Evolutionary conservation across 371 early-diverging fungal species (phyloP).

Genomic region (Basidiobolus meristosporus): DNA sequence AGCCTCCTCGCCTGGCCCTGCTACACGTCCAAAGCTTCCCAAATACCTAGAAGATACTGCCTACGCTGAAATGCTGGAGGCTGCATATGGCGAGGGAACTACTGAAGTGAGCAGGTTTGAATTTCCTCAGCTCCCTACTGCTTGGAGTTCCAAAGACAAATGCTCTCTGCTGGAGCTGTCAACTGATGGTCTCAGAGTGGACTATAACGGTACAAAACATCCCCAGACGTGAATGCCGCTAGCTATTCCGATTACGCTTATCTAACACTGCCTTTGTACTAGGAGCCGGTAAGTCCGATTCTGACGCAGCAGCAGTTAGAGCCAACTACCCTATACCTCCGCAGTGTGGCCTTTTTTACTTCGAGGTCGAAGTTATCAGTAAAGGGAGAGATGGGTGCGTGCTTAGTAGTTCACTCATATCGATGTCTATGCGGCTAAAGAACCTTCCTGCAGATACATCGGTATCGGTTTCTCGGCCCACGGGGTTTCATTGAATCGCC

Average conservation of each 20-base stretch:
- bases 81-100: not conserved
- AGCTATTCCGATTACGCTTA: too few relatives aligned
- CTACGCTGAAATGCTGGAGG: constrained; percentile 4
- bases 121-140: constrained; percentile 19
- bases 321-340: constrained; percentile 67
- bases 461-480: constrained; percentile 65
- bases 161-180: constrained; percentile 27
- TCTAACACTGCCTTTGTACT: too few relatives aligned
- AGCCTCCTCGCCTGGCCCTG: not conserved
- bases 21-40: not conserved
- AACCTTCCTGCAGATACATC: constrained; percentile 52
- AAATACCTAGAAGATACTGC: constrained; percentile 5
- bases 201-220: constrained; percentile 36
- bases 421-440: too few relatives aligned
- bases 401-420: too few relatives aligned
- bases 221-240: too few relatives aligned
- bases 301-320: constrained; percentile 67
- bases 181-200: constrained; percentile 25
- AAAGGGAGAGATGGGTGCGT: constrained; percentile 76
- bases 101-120: not conserved
- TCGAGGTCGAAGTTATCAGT: constrained; percentile 60
- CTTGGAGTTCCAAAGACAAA: constrained; percentile 42
- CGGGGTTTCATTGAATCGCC: constrained; percentile 27
- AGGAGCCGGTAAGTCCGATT: constrained; percentile 64
- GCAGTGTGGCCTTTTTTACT: constrained; percentile 80